Conservation (phyloP, 176 grass and related monocot species). For the Cymbopogon citratus region DNA sequence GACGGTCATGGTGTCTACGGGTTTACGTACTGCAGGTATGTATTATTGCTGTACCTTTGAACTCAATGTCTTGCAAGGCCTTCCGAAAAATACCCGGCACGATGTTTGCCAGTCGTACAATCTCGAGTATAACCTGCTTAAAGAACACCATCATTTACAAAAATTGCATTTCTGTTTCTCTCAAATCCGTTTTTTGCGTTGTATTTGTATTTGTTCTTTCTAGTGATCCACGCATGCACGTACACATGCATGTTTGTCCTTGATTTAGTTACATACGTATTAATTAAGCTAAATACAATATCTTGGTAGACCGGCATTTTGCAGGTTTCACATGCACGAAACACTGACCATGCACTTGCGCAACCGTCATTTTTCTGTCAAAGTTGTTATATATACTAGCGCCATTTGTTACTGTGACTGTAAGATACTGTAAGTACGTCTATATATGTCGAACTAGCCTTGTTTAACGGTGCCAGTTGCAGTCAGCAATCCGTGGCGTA, state of each 20-base stretch:
- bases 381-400: too few species aligned
- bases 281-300: neutral
- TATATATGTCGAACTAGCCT: neutral
- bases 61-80: conserved; percentile 62
- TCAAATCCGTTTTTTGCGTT: neutral
- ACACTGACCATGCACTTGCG: conserved; percentile 21
- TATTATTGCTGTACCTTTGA: conserved; percentile 44
- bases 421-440: neutral
- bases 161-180: neutral
- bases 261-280: neutral
- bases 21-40: too few species aligned
- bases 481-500: neutral
- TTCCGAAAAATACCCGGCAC: conserved; percentile 77
- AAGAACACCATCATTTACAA: neutral
- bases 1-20: neutral
- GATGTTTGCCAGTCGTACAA: conserved; percentile 71
- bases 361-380: neutral
- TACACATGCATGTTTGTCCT: neutral
- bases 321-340: neutral
- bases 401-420: neutral
- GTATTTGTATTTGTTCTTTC: neutral
- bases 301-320: conserved; percentile 12
- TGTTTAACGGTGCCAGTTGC: conserved; percentile 13
- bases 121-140: conserved; percentile 58
- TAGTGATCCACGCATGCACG: neutral